These are phyloP conservation scores for Parastagonospora avenae DNA, from an alignment of 2,329 filamentous ascomycete species.

Conservation along the genomic window DNA sequence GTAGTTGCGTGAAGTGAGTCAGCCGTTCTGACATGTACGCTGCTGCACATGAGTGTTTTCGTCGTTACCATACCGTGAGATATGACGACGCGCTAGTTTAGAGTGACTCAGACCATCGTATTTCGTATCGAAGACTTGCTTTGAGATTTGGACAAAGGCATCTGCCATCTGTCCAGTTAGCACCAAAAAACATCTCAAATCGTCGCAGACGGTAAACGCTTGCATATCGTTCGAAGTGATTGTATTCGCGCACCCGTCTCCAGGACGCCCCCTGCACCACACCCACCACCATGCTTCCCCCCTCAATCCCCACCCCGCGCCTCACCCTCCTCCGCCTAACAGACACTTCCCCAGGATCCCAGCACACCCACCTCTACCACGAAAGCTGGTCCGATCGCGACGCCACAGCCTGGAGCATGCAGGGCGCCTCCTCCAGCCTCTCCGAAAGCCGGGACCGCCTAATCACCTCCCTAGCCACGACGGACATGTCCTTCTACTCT, in stretches of 20 bases:
- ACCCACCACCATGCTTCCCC: not conserved
- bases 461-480: constrained; percentile 11
- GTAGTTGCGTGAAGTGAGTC: constrained; percentile 12
- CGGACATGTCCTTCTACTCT: constrained; percentile 21
- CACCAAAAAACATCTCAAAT: no score
- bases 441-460: constrained; percentile 27
- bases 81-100: no score
- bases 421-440: constrained; percentile 21
- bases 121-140: no score
- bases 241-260: no score
- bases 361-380: constrained; percentile 37
- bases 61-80: no score
- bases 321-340: constrained; percentile 32
- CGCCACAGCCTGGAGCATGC: constrained; percentile 34
- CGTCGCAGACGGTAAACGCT: no score
- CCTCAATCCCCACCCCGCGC: constrained; percentile 22
- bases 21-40: not conserved
- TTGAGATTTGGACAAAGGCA: no score
- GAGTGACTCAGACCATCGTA: no score
- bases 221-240: no score
- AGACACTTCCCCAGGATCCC: constrained; percentile 18
- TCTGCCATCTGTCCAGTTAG: no score
- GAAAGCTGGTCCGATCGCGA: constrained; percentile 26
- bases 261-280: no score
- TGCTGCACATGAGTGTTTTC: not conserved